Evolutionary conservation across 2,329 filamentous ascomycete genomes (phyloP), one percentile per base, ranked within the genome.

Genomic region (Scorias spongiosa): DNA sequence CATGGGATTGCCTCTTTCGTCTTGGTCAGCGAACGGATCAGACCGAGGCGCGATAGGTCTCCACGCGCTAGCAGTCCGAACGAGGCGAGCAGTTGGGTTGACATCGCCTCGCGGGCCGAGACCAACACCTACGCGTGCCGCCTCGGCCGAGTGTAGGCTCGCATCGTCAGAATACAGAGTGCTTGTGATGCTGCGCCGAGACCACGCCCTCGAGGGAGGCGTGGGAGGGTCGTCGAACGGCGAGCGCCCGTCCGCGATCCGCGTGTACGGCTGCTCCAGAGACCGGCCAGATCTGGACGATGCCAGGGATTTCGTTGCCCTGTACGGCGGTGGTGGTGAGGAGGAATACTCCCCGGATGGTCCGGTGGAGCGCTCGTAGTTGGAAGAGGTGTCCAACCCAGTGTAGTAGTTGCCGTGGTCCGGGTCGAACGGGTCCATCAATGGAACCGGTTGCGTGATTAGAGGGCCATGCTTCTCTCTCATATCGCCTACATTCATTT

Each of bases 141-240:
- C 42, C 6, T 40, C 46, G 2, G 53, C 54, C 18, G 49, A 52
- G 41, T 56, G 54, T 10, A 57, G 46, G 10, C 47, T 50, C 7
- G 54, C 54, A 1, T 49, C 53, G 28, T 57, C 54, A 29, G 48
- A 51, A 44, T 57, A 57, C 10, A 48, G 45, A 10, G 53, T 52
- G 14, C 47, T 50, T 5, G 50, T 53, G 30, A 55, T 47, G 36
- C 51, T 54, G 10, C 48, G 49, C 18, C 39, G 45, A 10, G 45
- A 46, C 26, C 39, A 41, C 10, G 42, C 32, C 10, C 46, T 32
- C n/a, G 44, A 45, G 18, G 45, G 43, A 20, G 32, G 32, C 9
- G 15, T 15, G 32, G 32, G 32, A 9, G 44, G 44, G 38, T 46
- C 44, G n/a, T 43, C 41, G 44, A 46, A 46, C 18, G 44, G 44